These are phyloP conservation scores for Boletus chippewaensis DNA, from an alignment of 1,284 basidiomycete genomes.

Conservation along the genomic window DNA sequence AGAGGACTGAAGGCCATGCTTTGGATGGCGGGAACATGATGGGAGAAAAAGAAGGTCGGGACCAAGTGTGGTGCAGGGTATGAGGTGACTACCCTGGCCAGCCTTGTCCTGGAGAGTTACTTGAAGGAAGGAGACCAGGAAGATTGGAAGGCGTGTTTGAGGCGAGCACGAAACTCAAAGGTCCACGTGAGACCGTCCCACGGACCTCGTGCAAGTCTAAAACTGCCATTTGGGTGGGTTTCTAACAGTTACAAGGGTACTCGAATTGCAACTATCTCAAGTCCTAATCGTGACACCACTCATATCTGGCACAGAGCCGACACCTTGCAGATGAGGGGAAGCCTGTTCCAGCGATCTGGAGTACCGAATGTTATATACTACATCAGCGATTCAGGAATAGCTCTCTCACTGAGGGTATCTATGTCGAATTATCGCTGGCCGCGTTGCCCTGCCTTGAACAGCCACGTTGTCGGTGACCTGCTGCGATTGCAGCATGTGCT, in stretches of 20 bases:
- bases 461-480: constrained; percentile 40
- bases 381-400: neutral
- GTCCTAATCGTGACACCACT: constrained; percentile 13
- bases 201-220: constrained; percentile 4
- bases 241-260: neutral
- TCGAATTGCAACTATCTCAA: neutral
- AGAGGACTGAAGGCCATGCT: constrained; percentile 16
- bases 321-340: constrained; percentile 29
- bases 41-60: constrained; percentile 3
- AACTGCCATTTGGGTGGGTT: constrained; percentile 1
- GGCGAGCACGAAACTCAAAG: constrained; percentile 8
- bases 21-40: constrained; percentile 8
- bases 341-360: constrained; percentile 28
- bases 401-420: constrained; percentile 62
- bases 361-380: neutral
- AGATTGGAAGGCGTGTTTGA: neutral
- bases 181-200: constrained; percentile 20
- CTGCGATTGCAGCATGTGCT: constrained; percentile 48
- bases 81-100: constrained; percentile 4
- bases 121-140: neutral
- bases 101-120: neutral
- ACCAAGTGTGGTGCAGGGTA: constrained; percentile 10
- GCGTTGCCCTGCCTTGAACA: constrained; percentile 45
- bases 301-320: constrained; percentile 23
- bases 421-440: constrained; percentile 50